A percentile compares a stretch with the other conserved stretches of the same genome.
phyloP scores from a whole-genome alignment of 129 eudicot species.

The Flaveria ramosissima region DNA sequence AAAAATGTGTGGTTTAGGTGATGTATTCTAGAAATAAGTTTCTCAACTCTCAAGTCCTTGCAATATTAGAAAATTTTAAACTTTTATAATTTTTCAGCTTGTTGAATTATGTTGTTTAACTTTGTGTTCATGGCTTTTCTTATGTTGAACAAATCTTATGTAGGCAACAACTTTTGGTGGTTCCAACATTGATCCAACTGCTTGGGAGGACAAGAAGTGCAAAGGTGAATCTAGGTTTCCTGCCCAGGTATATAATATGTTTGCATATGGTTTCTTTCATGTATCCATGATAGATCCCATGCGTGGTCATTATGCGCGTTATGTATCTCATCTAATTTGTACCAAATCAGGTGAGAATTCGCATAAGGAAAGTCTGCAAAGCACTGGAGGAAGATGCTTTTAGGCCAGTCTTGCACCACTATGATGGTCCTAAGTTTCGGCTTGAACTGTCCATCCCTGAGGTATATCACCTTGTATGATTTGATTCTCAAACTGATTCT shows the following conservation, averaged over 20 bases:
- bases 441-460: constrained; percentile 95
- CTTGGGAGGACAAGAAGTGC: constrained; percentile 99
- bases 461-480: constrained; percentile 39
- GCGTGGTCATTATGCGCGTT: neutral
- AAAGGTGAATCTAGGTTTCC: constrained; percentile 99
- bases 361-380: constrained; percentile 84
- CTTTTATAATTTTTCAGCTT: neutral
- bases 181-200: constrained; percentile 98
- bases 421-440: constrained; percentile 98
- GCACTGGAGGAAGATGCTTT: constrained; percentile 97
- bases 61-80: neutral
- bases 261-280: neutral
- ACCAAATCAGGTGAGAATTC: constrained; percentile 69
- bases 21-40: constrained; percentile 1
- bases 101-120: neutral
- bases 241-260: constrained; percentile 70
- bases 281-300: neutral
- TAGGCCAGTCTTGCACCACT: constrained; percentile 98
- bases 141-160: constrained; percentile 12
- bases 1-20: neutral
- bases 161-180: constrained; percentile 98
- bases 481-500: neutral
- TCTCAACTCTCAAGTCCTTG: neutral
- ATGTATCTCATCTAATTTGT: neutral
- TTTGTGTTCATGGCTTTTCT: neutral